Percentiles rank a stretch among this genome's conserved stretches.
These are phyloP conservation scores for Penicillium verrucosum DNA, from an alignment of 2,329 filamentous ascomycete genomes.

Conservation along the genomic window DNA sequence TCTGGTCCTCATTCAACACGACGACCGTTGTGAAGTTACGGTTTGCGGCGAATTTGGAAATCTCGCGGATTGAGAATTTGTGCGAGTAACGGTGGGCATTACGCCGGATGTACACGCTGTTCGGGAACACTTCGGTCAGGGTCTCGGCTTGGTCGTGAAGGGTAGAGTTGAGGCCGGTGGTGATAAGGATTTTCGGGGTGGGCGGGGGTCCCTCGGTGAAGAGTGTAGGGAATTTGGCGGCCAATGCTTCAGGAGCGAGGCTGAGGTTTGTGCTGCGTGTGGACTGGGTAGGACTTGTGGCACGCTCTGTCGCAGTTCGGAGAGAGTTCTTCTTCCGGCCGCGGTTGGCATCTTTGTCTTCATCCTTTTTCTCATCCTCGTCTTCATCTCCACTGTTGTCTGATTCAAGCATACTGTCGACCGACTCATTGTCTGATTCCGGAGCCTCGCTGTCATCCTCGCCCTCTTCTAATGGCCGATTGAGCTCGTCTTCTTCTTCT, in stretches of 20 bases:
- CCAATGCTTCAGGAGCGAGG: conserved; percentile 59
- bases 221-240: conserved; percentile 59
- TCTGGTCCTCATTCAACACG: conserved; percentile 84
- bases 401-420: conserved; percentile 71
- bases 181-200: conserved; percentile 82
- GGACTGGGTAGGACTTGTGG: conserved; percentile 54
- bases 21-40: conserved; percentile 80
- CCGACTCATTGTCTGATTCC: conserved; percentile 55
- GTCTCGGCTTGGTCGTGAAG: conserved; percentile 79
- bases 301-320: conserved; percentile 47
- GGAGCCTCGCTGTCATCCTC: conserved; percentile 43
- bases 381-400: conserved; percentile 52
- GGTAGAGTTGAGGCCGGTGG: conserved; percentile 83
- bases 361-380: conserved; percentile 49
- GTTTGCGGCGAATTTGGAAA: conserved; percentile 77
- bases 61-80: conserved; percentile 90
- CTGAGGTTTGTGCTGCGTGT: conserved; percentile 58
- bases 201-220: conserved; percentile 54
- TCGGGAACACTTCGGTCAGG: conserved; percentile 78
- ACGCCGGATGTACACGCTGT: conserved; percentile 75
- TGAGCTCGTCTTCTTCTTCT: conserved; percentile 44
- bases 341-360: conserved; percentile 31
- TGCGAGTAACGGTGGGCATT: conserved; percentile 78
- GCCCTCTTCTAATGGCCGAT: conserved; percentile 41
- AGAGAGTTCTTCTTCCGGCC: conserved; percentile 35